Percentiles rank a stretch among this genome's conserved stretches.
Evolutionary conservation across 768 basidiomycete genomes (phyloP).

Genomic region (Tulasnella sp.): DNA sequence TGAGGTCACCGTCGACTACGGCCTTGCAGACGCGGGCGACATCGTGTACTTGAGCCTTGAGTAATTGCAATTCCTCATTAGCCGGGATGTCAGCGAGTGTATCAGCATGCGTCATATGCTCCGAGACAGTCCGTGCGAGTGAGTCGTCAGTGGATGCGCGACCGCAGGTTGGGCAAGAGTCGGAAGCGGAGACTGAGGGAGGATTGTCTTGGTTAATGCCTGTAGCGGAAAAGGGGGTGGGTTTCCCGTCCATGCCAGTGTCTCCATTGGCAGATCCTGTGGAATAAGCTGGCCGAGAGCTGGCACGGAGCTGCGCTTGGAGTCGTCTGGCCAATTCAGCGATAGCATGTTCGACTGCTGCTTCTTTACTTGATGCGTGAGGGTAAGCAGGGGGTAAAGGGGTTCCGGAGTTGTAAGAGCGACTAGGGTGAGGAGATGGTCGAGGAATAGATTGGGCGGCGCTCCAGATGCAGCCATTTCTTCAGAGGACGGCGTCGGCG

Average conservation of each 20-base stretch:
- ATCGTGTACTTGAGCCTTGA: conserved; percentile 77
- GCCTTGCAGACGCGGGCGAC: conserved; percentile 68
- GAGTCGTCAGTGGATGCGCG: conserved; percentile 7
- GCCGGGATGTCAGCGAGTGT: conserved; percentile 48
- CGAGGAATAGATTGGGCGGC: conserved; percentile 28
- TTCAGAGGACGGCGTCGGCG: neutral
- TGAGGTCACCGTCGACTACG: no score
- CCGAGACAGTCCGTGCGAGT: neutral
- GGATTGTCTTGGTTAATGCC: conserved; percentile 44
- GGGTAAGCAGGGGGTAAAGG: conserved; percentile 8
- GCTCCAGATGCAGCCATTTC: neutral
- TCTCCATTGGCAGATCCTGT: neutral
- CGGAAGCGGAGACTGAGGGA: conserved; percentile 14
- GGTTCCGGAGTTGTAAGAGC: conserved; percentile 44
- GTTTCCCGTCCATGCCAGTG: neutral
- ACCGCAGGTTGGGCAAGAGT: conserved; percentile 40
- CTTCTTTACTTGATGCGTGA: conserved; percentile 45
- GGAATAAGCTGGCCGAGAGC: neutral
- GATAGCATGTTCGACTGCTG: conserved; percentile 43
- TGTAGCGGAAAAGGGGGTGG: conserved; percentile 20
- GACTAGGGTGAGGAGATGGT: conserved; percentile 45
- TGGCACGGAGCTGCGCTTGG: conserved; percentile 36
- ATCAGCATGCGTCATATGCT: conserved; percentile 33
- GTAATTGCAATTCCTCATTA: conserved; percentile 63
- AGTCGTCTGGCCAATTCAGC: conserved; percentile 40